Conservation (phyloP, 371 early-diverging fungal genomes). For the Mortierella sp. region DNA sequence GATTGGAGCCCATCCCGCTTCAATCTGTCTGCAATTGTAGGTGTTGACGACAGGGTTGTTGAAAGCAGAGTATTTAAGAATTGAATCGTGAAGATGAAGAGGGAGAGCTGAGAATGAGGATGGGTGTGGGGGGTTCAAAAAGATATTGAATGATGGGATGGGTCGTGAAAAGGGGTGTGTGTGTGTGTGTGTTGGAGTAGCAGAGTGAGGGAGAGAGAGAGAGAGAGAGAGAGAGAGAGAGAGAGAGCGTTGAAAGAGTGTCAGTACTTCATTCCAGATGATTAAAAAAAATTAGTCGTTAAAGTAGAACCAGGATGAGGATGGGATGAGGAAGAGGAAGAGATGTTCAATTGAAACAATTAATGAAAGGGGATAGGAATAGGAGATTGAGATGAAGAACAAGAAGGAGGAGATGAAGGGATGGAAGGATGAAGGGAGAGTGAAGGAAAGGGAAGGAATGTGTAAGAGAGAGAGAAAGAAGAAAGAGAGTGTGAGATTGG, state of each 20-base stretch:
- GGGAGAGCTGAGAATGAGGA: not conserved
- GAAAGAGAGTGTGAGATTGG: not conserved
- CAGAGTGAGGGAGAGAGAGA: not conserved
- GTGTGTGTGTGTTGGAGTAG: not conserved
- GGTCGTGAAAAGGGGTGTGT: slow-evolving; percentile 22
- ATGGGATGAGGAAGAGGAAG: not conserved
- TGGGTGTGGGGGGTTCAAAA: slow-evolving; percentile 3
- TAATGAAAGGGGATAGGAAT: not conserved
- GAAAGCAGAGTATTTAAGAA: not conserved
- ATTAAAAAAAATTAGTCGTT: not conserved
- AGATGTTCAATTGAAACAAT: not conserved
- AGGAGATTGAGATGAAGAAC: not conserved
- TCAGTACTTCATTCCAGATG: not conserved
- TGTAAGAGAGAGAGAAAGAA: not conserved
- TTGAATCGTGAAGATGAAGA: not conserved
- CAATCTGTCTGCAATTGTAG: slow-evolving; percentile 6
- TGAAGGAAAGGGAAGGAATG: not conserved
- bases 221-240: not conserved
- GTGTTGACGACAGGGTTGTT: not conserved
- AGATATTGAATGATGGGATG: slow-evolving; percentile 15
- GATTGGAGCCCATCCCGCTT: slow-evolving; percentile 50
- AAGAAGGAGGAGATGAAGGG: not conserved
- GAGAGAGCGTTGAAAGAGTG: not conserved
- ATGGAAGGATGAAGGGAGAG: not conserved
- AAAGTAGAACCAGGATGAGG: not conserved